A percentile compares a stretch with the other conserved stretches of the same genome.
Evolutionary conservation across 2,329 filamentous ascomycete species (phyloP).

Genomic region (Alternaria metachromatica): DNA sequence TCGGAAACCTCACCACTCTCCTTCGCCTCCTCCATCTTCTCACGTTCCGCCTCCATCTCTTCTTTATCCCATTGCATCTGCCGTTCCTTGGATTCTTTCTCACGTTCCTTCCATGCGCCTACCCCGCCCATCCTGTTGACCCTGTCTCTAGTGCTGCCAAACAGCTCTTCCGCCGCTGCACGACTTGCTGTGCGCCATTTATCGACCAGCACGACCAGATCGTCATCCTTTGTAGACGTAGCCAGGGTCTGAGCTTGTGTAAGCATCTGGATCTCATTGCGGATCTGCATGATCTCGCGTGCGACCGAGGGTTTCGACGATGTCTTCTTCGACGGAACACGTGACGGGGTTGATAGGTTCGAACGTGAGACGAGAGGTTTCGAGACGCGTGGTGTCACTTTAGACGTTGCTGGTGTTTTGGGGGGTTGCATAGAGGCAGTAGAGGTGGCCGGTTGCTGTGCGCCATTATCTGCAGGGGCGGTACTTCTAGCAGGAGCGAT

Average conservation of each 20-base stretch:
- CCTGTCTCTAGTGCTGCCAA: conserved; percentile 64
- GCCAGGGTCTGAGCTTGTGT: conserved; percentile 50
- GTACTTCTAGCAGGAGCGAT: background rate
- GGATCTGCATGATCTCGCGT: conserved; percentile 42
- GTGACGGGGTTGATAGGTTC: conserved; percentile 17
- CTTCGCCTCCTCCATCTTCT: conserved; percentile 52
- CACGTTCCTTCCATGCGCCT: conserved; percentile 58
- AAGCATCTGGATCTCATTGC: conserved; percentile 50
- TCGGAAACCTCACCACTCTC: conserved; percentile 50
- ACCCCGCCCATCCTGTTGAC: conserved; percentile 70
- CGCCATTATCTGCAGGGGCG: background rate
- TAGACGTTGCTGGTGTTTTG: conserved; percentile 7
- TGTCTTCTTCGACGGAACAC: conserved; percentile 17
- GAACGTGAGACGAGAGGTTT: conserved; percentile 23
- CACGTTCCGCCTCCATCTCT: conserved; percentile 48
- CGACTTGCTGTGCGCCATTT: conserved; percentile 69
- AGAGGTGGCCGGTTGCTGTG: background rate
- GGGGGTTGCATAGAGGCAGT: background rate
- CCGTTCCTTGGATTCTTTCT: conserved; percentile 43
- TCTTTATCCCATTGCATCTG: conserved; percentile 49
- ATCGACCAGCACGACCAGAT: conserved; percentile 62
- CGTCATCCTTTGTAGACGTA: conserved; percentile 55
- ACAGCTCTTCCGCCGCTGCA: conserved; percentile 72
- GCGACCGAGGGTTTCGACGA: conserved; percentile 34
- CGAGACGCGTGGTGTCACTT: conserved; percentile 5